Base-by-base conservation (phyloP, 2,329 filamentous ascomycete species). In the Chaetomiaceae sp. region DNA sequence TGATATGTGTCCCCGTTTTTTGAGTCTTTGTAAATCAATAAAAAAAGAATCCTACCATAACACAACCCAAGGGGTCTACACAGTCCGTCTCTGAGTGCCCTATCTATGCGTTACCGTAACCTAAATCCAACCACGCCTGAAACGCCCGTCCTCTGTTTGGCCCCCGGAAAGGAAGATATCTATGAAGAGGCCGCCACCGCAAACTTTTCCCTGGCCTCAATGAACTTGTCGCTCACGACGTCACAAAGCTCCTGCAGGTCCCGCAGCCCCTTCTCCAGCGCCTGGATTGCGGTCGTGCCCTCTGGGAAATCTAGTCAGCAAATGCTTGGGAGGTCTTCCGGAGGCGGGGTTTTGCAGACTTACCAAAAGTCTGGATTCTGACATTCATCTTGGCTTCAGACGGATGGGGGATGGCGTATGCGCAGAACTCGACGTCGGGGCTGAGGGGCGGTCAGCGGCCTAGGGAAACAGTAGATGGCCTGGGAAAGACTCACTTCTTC, bases 371-470 rank as follows among this genome's bases (percentile, higher is more conserved):
- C 71, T 99, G 93, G 56, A 99, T 97, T 63, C 93, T 83, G 55
- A 99, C 75, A 65, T 97, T 96, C 92, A 99, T 96, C 72, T 95
- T 93, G 35, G 85, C 75, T 70, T 99, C 93, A 34, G 91, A 95
- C 44, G 93, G 93, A 71, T 99, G 93, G 25, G 93, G 93, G 55
- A 99, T 97, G 7, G 92, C 89, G 70, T 99, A 99, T 55, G 92
- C 93, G 70, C 93, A 97, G 72, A 99, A 96, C 68, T 99, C 93
- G 54, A 99, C 93, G 57, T 93, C 83, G 25, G 93, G 92, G 68
- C 92, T 97, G 58, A 39, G n/a, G 9, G 41, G 14, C 14, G n/a
- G 39, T 51, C 31, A 42, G 30, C 37, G 46, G 34, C n/a, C 20
- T 30, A 4, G 10, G 33, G 5, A 7, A 13, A 10, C 1, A 25